Evolutionary conservation across 2,329 filamentous ascomycete species (phyloP).

Genomic region (Aschersonia sp.): DNA sequence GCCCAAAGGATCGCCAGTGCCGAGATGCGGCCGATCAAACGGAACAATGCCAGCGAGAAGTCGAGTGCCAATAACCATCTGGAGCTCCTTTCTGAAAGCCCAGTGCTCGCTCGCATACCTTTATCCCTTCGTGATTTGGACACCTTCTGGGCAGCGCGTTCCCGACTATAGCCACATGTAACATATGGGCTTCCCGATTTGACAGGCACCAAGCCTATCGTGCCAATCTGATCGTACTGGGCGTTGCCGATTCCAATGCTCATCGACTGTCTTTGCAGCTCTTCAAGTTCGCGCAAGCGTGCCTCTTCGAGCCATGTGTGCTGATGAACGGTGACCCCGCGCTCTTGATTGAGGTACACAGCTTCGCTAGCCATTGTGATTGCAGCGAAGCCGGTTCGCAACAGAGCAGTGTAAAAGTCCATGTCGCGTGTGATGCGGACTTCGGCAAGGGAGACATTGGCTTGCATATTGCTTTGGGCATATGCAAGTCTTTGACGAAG

Average conservation of each 20-base stretch:
- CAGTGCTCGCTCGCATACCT: slow-evolving; percentile 50
- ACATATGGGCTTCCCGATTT: slow-evolving; percentile 27
- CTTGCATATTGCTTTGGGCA: slow-evolving; percentile 83
- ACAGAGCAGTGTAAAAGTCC: slow-evolving; percentile 86
- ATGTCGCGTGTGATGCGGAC: slow-evolving; percentile 74
- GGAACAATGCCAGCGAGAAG: slow-evolving; percentile 61
- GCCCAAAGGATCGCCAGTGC: slow-evolving; percentile 37
- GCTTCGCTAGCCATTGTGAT: slow-evolving; percentile 91
- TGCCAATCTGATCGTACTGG: slow-evolving; percentile 36
- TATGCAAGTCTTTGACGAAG: slow-evolving; percentile 47
- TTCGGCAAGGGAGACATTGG: slow-evolving; percentile 71
- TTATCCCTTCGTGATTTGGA: slow-evolving; percentile 31
- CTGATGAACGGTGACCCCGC: slow-evolving; percentile 53
- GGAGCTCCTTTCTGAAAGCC: slow-evolving; percentile 62
- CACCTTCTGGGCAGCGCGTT: slow-evolving; percentile 50
- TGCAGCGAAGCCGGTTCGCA: slow-evolving; percentile 75
- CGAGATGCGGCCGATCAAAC: slow-evolving; percentile 16
- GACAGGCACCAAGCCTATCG: slow-evolving; percentile 40
- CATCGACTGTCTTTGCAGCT: slow-evolving; percentile 35
- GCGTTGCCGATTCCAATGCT: slow-evolving; percentile 30
- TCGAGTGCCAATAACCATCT: slow-evolving; percentile 65
- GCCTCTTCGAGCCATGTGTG: slow-evolving; percentile 91
- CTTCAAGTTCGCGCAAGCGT: slow-evolving; percentile 62
- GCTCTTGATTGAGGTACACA: slow-evolving; percentile 87
- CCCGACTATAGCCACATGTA: slow-evolving; percentile 50